These are phyloP conservation scores for Tetrahymena elliotti DNA, from an alignment of 73 alveolate species.

Conservation along the genomic window DNA sequence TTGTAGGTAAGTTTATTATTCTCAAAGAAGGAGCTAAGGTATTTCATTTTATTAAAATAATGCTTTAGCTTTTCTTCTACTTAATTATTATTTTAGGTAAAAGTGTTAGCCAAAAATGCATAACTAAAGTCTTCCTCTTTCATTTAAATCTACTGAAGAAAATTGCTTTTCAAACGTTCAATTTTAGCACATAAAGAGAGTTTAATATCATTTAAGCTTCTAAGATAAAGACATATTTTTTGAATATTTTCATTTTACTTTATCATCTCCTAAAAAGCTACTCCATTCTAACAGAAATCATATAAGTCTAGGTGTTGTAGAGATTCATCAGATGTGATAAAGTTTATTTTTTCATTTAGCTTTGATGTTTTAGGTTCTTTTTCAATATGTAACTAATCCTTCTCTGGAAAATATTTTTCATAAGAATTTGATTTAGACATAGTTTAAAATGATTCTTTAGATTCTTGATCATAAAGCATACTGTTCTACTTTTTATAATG, in stretches of 20 bases:
- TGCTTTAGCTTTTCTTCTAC: neutral
- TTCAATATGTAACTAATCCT: neutral
- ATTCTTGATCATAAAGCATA: neutral
- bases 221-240: neutral
- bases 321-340: neutral
- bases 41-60: neutral
- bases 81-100: neutral
- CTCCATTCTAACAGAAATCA: neutral
- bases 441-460: neutral
- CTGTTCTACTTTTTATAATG: neutral
- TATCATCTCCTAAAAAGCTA: neutral
- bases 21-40: neutral
- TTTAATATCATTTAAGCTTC: neutral
- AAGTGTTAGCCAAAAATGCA: neutral
- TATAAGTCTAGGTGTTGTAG: neutral
- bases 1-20: neutral
- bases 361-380: neutral
- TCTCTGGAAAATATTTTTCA: neutral
- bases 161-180: neutral
- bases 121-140: neutral
- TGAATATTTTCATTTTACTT: neutral
- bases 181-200: neutral
- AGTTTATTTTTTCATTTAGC: neutral
- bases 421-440: neutral
- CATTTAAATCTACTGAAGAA: neutral